Evolutionary conservation across 202 grass and related monocot genomes (phyloP), one percentile per base, ranked within the genome.

Genomic region (Saccharum hybrid): DNA sequence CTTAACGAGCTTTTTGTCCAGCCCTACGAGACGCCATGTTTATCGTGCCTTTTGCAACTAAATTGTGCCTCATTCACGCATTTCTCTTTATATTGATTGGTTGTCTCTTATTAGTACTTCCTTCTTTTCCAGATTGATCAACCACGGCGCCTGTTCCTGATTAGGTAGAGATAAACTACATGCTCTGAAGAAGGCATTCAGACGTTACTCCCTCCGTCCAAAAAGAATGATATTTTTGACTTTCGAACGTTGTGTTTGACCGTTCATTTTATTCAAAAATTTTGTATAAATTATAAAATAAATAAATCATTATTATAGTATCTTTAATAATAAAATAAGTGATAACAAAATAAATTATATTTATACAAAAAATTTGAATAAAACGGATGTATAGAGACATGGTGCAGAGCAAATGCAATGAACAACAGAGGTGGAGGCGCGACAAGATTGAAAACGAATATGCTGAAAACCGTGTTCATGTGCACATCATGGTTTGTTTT

Each of bases 351-450:
- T 28, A 28, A 28, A 28, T 28, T 28, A 1, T 28, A 28, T 28
- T 28, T 28, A 28, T 28, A 28, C 2, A 28, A 28, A 28, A 28
- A 28, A 26, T 26, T 26, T 28, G 1, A 28, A 28, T 28, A 28
- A 28, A 1, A 28, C 28, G 1, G 28, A 28, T 1, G 28, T 39
- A 57, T 19, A 34, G 43, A 51, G 45, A 73, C 2, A 4, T 2
- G 26, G 26, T 26, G 26, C 26, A 26, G 34, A 36, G 4, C 34
- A 61, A 60, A 82, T 81, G 66, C 78, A 61, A 60, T 61, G 78
- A 57, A 70, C 52, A 30, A 19, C n/a, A 8, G 51, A 43, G 66
- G 37, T 19, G 49, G 48, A 16, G 45, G 30, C 41, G 61, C 26
- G 71, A 73, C 48, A 40, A 42, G 49, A 60, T 18, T 40, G 65